Evolutionary conservation across 2,329 filamentous ascomycete genomes (phyloP).

Genomic region (Phialemonium atrogriseum): DNA sequence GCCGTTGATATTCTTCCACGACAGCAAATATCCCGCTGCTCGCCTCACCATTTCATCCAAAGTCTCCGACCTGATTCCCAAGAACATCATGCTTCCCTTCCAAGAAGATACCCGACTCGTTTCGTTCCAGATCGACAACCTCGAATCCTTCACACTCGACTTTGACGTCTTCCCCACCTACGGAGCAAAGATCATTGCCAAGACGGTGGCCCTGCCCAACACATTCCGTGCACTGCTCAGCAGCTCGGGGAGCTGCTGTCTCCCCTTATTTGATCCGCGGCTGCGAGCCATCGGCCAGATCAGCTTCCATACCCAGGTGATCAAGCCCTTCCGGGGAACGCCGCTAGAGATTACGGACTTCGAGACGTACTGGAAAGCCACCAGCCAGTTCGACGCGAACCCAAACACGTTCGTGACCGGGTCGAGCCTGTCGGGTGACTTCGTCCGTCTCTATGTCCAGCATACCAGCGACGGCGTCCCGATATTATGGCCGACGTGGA

Average conservation of each 20-base stretch:
- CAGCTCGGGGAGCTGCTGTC: conserved; percentile 70
- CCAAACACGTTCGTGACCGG: conserved; percentile 85
- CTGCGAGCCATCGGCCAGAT: conserved; percentile 89
- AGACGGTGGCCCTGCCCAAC: conserved; percentile 82
- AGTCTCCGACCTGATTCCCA: conserved; percentile 87
- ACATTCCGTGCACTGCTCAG: conserved; percentile 71
- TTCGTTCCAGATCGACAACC: conserved; percentile 91
- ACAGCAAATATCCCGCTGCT: conserved; percentile 91
- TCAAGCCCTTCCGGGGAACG: conserved; percentile 89
- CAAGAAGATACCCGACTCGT: conserved; percentile 92
- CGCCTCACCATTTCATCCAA: conserved; percentile 95
- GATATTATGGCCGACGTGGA: conserved; percentile 82
- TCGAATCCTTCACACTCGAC: conserved; percentile 88
- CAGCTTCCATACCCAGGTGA: conserved; percentile 89
- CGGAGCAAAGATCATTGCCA: conserved; percentile 93
- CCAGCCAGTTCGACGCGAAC: conserved; percentile 81
- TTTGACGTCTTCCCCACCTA: conserved; percentile 98
- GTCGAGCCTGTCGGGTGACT: conserved; percentile 92
- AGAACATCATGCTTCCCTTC: conserved; percentile 90
- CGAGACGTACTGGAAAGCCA: conserved; percentile 98
- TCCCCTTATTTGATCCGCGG: conserved; percentile 88
- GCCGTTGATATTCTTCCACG: conserved; percentile 91
- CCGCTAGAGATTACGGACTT: conserved; percentile 96
- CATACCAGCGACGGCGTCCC: conserved; percentile 81
- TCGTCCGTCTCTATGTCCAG: conserved; percentile 85